Conservation (phyloP, 306 rosid genomes). For the Cucurbita argyrosperma region DNA sequence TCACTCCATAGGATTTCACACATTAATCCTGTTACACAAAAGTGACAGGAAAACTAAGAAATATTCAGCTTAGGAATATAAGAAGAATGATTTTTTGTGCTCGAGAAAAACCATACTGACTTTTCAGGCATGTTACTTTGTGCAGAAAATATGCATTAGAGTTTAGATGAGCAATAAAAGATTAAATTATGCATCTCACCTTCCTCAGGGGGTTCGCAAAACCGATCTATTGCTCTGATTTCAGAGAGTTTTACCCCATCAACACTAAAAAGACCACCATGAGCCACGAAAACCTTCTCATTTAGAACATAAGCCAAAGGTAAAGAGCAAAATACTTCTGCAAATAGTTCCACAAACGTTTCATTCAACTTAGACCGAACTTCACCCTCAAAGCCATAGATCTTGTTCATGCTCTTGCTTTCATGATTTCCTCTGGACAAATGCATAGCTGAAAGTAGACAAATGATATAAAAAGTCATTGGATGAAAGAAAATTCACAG, state of each 20-base stretch:
- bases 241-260: constrained; percentile 92
- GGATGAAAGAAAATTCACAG: background rate
- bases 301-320: constrained; percentile 91
- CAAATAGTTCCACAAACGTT: constrained; percentile 85
- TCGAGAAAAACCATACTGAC: background rate
- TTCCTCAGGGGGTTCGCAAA: constrained; percentile 99
- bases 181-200: constrained; percentile 28
- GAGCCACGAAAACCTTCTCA: constrained; percentile 74
- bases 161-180: background rate
- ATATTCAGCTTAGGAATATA: background rate
- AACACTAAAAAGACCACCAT: constrained; percentile 96
- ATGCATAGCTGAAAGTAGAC: constrained; percentile 58
- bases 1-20: constrained; percentile 98
- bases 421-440: constrained; percentile 96
- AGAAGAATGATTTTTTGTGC: background rate
- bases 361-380: constrained; percentile 81
- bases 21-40: constrained; percentile 61
- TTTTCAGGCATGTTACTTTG: background rate
- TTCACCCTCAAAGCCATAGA: constrained; percentile 98
- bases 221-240: constrained; percentile 74
- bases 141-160: background rate
- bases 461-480: background rate
- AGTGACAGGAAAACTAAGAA: background rate
- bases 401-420: constrained; percentile 99
- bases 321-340: constrained; percentile 87